These are phyloP conservation scores for Mycotypha africana DNA, from an alignment of 371 early-diverging fungal genomes.

Conservation along the genomic window DNA sequence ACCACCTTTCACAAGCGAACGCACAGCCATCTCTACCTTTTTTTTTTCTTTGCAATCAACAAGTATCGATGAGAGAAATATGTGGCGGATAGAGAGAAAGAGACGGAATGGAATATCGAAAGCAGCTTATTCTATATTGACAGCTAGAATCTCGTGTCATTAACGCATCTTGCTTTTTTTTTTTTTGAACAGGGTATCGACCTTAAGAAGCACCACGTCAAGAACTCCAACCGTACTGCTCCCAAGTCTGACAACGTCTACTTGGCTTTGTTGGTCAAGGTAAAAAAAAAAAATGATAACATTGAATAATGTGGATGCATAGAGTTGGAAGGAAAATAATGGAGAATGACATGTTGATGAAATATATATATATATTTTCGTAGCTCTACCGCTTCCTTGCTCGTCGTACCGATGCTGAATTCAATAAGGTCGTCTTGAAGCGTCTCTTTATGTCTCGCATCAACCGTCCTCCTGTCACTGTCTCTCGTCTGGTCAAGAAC, in stretches of 20 bases:
- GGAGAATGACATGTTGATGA: background rate
- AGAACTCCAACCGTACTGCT: slow-evolving; percentile 81
- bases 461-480: slow-evolving; percentile 93
- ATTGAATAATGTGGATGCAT: too few species aligned
- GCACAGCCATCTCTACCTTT: too few species aligned
- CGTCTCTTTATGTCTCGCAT: slow-evolving; percentile 97
- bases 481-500: slow-evolving; percentile 83
- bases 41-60: too few species aligned
- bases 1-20: too few species aligned
- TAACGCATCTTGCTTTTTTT: too few species aligned
- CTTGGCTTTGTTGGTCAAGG: slow-evolving; percentile 92
- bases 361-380: slow-evolving; percentile 9
- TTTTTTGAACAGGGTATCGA: slow-evolving; percentile 80
- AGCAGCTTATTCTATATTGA: background rate
- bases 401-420: slow-evolving; percentile 95
- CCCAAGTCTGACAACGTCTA: slow-evolving; percentile 92
- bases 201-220: slow-evolving; percentile 92
- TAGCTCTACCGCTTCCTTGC: slow-evolving; percentile 98
- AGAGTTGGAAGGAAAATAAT: background rate
- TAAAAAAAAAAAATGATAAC: too few species aligned
- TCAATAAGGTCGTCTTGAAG: slow-evolving; percentile 98
- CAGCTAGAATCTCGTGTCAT: too few species aligned
- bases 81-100: too few species aligned
- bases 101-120: too few species aligned
- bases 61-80: too few species aligned